Conservation (phyloP, 441 rosid species). For the California macrophylla region DNA sequence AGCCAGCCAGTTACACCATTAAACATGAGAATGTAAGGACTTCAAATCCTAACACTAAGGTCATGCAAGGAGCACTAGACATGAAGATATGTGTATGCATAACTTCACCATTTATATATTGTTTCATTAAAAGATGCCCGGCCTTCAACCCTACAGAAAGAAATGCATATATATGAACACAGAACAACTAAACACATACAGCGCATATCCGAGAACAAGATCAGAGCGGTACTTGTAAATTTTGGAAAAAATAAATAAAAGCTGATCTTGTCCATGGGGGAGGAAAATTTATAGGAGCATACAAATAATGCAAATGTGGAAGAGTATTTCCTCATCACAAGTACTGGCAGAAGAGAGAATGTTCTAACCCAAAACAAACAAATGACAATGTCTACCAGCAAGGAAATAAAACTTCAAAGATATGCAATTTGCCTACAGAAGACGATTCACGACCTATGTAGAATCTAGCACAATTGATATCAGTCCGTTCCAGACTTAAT, state of each 20-base stretch:
- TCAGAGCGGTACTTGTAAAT: too few species aligned
- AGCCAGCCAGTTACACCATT: not conserved
- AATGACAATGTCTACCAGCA: not conserved
- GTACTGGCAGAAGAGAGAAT: not conserved
- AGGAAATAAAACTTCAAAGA: not conserved
- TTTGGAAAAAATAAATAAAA: not conserved
- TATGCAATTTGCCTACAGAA: not conserved
- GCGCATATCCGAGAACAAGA: too few species aligned
- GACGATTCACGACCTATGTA: not conserved
- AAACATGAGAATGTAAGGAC: not conserved
- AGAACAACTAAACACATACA: not conserved
- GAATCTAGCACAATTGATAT: not conserved
- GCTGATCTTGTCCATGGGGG: not conserved
- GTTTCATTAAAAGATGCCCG: not conserved
- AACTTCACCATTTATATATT: not conserved
- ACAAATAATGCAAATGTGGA: not conserved
- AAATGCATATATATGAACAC: not conserved
- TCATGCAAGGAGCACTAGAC: not conserved
- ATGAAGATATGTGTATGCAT: not conserved
- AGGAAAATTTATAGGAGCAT: not conserved
- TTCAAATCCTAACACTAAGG: not conserved
- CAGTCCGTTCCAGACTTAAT: not conserved
- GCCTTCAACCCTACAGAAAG: not conserved
- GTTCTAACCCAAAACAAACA: not conserved
- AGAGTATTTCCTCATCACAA: not conserved